These are phyloP conservation scores for Macrocybe gigantea DNA, from an alignment of 768 basidiomycete species.

Conservation along the genomic window DNA sequence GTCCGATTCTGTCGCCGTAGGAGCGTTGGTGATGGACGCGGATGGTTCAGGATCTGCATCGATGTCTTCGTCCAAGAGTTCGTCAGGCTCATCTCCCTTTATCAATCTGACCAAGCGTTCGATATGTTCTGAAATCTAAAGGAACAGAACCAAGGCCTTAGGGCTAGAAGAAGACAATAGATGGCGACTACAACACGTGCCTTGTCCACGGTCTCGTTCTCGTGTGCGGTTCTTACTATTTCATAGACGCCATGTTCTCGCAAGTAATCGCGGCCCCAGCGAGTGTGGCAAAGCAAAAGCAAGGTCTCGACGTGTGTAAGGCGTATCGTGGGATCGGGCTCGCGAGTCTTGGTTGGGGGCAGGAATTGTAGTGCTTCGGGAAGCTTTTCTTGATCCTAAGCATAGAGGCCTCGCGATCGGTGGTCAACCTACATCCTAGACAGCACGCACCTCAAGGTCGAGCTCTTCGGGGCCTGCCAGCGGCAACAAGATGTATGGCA, in stretches of 20 bases:
- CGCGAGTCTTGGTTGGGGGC: slow-evolving; percentile 77
- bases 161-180: not conserved
- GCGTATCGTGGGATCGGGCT: slow-evolving; percentile 70
- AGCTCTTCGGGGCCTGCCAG: slow-evolving; percentile 94
- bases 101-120: slow-evolving; percentile 86
- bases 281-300: slow-evolving; percentile 82
- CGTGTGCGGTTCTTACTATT: slow-evolving; percentile 74
- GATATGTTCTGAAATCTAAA: slow-evolving; percentile 79
- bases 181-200: slow-evolving; percentile 30
- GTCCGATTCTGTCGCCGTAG: slow-evolving; percentile 29
- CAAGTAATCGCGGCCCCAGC: slow-evolving; percentile 80
- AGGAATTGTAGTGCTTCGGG: slow-evolving; percentile 84
- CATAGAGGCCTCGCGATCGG: not conserved
- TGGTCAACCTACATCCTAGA: not conserved
- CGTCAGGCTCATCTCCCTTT: slow-evolving; percentile 67
- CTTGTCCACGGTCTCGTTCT: slow-evolving; percentile 73
- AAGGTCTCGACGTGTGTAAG: slow-evolving; percentile 87
- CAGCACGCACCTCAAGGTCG: slow-evolving; percentile 68
- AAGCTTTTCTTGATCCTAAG: slow-evolving; percentile 82
- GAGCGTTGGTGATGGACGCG: slow-evolving; percentile 15
- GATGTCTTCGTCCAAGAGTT: slow-evolving; percentile 28
- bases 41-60: slow-evolving; percentile 11
- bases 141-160: not conserved
- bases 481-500: slow-evolving; percentile 83
- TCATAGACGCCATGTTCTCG: slow-evolving; percentile 82